Conservation (phyloP, 148 eudicot species). For the Rhododendron kiyosumense region DNA sequence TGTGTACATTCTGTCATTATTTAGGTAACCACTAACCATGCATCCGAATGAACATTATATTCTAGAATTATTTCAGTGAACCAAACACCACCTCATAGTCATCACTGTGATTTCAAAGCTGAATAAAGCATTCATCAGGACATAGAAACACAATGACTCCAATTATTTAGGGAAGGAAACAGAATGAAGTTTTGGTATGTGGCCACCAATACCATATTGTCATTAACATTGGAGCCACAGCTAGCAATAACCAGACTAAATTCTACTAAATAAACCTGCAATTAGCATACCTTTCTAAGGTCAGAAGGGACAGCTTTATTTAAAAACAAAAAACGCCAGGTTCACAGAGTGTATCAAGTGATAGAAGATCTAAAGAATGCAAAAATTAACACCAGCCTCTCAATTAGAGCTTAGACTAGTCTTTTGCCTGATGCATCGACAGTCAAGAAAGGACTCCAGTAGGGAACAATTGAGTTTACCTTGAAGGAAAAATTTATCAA, state of each 20-base stretch:
- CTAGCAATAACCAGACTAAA: neutral
- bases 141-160: neutral
- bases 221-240: neutral
- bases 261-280: neutral
- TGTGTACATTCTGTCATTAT: neutral
- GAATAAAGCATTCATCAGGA: neutral
- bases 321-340: no score
- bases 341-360: neutral
- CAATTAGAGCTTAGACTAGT: neutral
- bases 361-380: neutral
- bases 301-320: neutral
- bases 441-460: neutral
- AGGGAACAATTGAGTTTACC: conserved; percentile 24
- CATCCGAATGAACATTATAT: neutral
- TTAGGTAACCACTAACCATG: neutral
- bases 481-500: conserved; percentile 65
- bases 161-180: neutral
- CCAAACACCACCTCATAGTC: neutral
- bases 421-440: neutral
- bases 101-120: neutral
- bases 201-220: neutral
- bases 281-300: neutral
- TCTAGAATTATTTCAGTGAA: neutral
- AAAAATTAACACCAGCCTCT: neutral
- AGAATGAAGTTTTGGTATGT: neutral